Evolutionary conservation across 1,284 basidiomycete species (phyloP).

Genomic region (Naganishia cerealis): DNA sequence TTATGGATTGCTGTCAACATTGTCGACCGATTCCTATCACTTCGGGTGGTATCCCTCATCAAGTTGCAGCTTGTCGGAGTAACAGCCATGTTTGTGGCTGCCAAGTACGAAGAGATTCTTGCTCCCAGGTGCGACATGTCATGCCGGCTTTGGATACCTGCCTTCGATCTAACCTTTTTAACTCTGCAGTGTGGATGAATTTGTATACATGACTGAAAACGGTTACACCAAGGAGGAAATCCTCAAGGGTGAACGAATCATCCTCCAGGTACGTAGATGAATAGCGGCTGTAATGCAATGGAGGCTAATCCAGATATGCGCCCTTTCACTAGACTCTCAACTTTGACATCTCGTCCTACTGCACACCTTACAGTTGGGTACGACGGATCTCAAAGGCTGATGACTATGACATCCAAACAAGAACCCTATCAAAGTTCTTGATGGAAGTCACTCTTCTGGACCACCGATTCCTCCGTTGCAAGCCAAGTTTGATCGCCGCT

Average conservation of each 20-base stretch:
- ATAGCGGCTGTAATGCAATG: not conserved
- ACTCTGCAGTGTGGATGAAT: slow-evolving; percentile 74
- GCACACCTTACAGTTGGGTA: slow-evolving; percentile 99
- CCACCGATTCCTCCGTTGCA: slow-evolving; percentile 86
- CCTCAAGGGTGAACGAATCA: slow-evolving; percentile 94
- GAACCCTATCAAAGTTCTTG: slow-evolving; percentile 95
- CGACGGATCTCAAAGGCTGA: slow-evolving; percentile 97
- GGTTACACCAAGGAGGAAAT: slow-evolving; percentile 94
- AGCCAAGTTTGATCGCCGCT: slow-evolving; percentile 92
- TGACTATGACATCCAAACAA: slow-evolving; percentile 96
- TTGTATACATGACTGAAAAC: slow-evolving; percentile 95
- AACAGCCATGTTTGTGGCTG: slow-evolving; percentile 66
- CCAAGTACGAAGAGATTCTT: slow-evolving; percentile 67
- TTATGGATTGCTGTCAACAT: slow-evolving; percentile 68
- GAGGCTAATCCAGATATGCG: not conserved
- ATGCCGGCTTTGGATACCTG: not conserved
- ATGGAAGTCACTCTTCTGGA: slow-evolving; percentile 95
- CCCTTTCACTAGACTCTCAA: slow-evolving; percentile 67
- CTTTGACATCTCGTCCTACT: slow-evolving; percentile 94
- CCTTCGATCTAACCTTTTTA: slow-evolving; percentile 1
- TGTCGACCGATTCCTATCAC: slow-evolving; percentile 65
- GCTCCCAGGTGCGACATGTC: slow-evolving; percentile 62
- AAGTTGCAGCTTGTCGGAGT: slow-evolving; percentile 67
- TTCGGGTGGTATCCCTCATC: slow-evolving; percentile 63
- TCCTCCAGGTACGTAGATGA: slow-evolving; percentile 62